Conservation (phyloP, 148 eudicot species). For the Pharnaceum exiguum region DNA sequence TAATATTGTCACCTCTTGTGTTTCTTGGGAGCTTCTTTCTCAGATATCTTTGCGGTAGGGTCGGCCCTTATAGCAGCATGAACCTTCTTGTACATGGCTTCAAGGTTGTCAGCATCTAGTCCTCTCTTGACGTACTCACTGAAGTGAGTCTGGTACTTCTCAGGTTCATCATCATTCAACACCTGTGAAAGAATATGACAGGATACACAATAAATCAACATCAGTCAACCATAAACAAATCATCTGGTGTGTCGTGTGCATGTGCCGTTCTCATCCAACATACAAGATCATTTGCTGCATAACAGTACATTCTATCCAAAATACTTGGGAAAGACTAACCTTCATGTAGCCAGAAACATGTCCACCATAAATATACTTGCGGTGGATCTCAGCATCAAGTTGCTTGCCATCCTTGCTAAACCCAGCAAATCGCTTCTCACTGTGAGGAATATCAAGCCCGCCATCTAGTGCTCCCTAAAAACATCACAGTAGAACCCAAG, state of each 20-base stretch:
- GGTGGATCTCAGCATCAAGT: conserved; percentile 71
- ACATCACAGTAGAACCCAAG: too few species aligned
- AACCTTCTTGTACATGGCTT: conserved; percentile 57
- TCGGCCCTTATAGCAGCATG: conserved; percentile 71
- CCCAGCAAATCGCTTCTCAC: conserved; percentile 83
- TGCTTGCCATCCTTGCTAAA: conserved; percentile 56
- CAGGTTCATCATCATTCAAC: conserved; percentile 67
- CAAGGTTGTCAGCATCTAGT: conserved; percentile 50
- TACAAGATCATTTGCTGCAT: too few species aligned
- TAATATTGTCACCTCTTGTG: conserved; percentile 58
- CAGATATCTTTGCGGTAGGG: conserved; percentile 42
- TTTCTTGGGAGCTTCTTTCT: conserved; percentile 46
- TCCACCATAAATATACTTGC: conserved; percentile 68
- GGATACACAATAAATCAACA: not conserved
- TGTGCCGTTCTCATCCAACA: too few species aligned
- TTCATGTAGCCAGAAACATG: conserved; percentile 72
- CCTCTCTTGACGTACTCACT: conserved; percentile 41
- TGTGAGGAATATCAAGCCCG: conserved; percentile 73
- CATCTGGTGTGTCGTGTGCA: too few species aligned
- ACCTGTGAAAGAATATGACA: conserved; percentile 17
- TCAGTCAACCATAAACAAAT: not conserved
- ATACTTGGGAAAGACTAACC: conserved; percentile 18
- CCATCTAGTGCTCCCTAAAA: conserved; percentile 70
- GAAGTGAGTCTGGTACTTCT: conserved; percentile 64
- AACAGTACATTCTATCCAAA: not conserved